These are phyloP conservation scores for Pseudopyricularia javanii DNA, from an alignment of 2,329 filamentous ascomycete species.

Conservation along the genomic window DNA sequence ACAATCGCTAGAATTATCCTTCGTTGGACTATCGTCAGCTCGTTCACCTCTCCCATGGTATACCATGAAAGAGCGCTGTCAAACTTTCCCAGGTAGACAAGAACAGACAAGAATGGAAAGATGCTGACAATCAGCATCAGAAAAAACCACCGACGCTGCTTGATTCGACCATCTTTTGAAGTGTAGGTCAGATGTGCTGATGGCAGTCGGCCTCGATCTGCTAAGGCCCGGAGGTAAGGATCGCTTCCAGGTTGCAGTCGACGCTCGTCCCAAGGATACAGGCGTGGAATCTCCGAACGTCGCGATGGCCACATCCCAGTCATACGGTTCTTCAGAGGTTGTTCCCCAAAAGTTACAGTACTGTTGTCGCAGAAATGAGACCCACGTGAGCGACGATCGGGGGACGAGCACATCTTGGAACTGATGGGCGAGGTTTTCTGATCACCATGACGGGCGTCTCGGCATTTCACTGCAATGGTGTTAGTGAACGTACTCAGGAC, in stretches of 20 bases:
- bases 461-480: background rate
- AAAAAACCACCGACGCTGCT: conserved; percentile 24
- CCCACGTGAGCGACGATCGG: background rate
- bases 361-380: background rate
- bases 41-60: conserved; percentile 29
- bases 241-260: conserved; percentile 5
- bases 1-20: conserved; percentile 20
- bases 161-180: conserved; percentile 14
- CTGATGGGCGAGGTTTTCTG: background rate
- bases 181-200: conserved; percentile 11
- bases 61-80: conserved; percentile 34
- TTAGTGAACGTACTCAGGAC: background rate
- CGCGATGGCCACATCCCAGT: conserved; percentile 2
- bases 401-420: background rate
- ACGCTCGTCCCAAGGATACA: conserved; percentile 13
- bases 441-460: background rate
- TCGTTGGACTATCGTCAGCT: conserved; percentile 23
- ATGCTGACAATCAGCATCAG: conserved; percentile 24
- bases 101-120: conserved; percentile 33
- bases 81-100: conserved; percentile 31
- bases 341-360: background rate
- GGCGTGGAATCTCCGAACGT: conserved; percentile 2
- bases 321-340: background rate
- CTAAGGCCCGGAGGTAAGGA: conserved; percentile 8
- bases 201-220: background rate